Evolutionary conservation across 495 filamentous ascomycete species (phyloP).

Genomic region (Aspergillus incahuasiensis): DNA sequence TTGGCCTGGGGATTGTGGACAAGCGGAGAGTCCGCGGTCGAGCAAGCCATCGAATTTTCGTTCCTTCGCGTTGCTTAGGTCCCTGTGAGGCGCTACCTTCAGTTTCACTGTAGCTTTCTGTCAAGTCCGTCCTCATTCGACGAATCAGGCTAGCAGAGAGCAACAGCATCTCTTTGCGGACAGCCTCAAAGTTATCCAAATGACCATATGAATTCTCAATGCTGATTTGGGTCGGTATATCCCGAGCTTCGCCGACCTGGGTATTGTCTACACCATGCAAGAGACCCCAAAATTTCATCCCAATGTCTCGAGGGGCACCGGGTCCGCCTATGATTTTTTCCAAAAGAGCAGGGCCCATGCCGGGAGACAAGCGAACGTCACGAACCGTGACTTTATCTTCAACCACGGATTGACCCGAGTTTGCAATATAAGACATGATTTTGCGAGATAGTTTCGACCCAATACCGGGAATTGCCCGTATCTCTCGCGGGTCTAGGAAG

Average conservation of each 20-base stretch:
- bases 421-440: constrained; percentile 54
- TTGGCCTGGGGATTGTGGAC: constrained; percentile 64
- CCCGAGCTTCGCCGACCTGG: constrained; percentile 65
- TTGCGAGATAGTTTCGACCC: constrained; percentile 72
- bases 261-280: constrained; percentile 63
- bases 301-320: constrained; percentile 64
- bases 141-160: constrained; percentile 67
- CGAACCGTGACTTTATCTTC: constrained; percentile 49
- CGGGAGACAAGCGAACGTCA: constrained; percentile 56
- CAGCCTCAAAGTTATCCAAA: constrained; percentile 55
- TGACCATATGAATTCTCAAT: constrained; percentile 86
- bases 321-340: constrained; percentile 63
- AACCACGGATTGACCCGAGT: not conserved
- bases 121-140: constrained; percentile 73
- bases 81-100: constrained; percentile 1
- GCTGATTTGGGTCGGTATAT: constrained; percentile 81
- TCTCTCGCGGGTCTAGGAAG: constrained; percentile 73
- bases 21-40: constrained; percentile 69
- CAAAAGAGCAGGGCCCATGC: constrained; percentile 56
- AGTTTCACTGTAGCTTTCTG: constrained; percentile 44
- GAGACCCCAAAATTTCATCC: constrained; percentile 67
- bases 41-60: constrained; percentile 54
- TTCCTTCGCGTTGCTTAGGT: constrained; percentile 6
- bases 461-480: constrained; percentile 82
- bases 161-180: constrained; percentile 57